Conservation (phyloP, 257 asterid genomes). For the Plantago major region DNA sequence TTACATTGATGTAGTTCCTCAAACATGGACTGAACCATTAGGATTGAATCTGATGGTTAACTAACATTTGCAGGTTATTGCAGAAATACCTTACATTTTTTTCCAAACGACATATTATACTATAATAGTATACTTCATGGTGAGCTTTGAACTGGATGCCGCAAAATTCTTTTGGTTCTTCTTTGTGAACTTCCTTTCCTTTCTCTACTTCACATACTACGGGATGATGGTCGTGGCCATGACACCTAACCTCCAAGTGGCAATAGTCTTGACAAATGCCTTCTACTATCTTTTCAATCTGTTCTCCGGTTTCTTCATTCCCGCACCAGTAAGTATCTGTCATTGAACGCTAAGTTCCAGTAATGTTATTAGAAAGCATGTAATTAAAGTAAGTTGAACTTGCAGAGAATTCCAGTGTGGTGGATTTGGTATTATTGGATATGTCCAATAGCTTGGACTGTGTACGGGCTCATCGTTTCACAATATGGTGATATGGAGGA, state of each 20-base stretch:
- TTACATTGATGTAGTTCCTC: no score
- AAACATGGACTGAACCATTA: neutral
- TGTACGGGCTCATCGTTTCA: conserved; percentile 50
- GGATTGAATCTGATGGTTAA: neutral
- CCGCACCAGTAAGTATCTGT: conserved; percentile 45
- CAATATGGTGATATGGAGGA: conserved; percentile 53
- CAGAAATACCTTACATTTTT: conserved; percentile 47
- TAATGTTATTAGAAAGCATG: no score
- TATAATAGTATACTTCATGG: conserved; percentile 46
- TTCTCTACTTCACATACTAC: conserved; percentile 51
- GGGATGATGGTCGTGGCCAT: conserved; percentile 66
- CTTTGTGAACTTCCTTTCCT: conserved; percentile 45
- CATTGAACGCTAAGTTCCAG: neutral
- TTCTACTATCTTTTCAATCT: conserved; percentile 58
- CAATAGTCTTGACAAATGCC: conserved; percentile 41
- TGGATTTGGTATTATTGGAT: conserved; percentile 80
- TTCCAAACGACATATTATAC: conserved; percentile 45
- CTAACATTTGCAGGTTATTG: conserved; percentile 31
- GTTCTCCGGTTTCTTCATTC: conserved; percentile 60
- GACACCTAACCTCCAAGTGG: conserved; percentile 51
- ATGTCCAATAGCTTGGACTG: conserved; percentile 70
- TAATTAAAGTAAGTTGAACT: neutral
- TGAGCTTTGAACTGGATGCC: conserved; percentile 47
- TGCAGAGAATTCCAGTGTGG: conserved; percentile 71
- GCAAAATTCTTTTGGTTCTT: conserved; percentile 52